Evolutionary conservation across 2,329 filamentous ascomycete genomes (phyloP).

Genomic region (Aspergillus alliaceus): DNA sequence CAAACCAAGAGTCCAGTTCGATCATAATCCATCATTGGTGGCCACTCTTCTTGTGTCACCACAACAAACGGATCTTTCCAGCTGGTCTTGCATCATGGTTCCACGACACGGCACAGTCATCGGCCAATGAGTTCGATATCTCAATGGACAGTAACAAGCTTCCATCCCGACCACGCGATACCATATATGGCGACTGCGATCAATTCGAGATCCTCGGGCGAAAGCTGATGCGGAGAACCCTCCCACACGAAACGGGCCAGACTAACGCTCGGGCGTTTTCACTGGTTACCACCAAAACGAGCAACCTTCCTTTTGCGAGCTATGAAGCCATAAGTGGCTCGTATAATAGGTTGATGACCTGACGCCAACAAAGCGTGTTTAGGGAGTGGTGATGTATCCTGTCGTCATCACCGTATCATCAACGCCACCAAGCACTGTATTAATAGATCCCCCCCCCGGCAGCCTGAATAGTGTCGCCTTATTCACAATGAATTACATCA

Average conservation of each 20-base stretch:
- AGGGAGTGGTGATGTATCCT: constrained; percentile 19
- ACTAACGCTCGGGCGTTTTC: neutral
- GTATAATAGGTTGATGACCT: neutral
- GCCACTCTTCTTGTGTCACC: too few species aligned
- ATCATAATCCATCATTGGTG: too few species aligned
- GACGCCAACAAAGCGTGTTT: constrained; percentile 12
- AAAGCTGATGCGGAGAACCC: constrained; percentile 3
- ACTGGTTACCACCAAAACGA: neutral
- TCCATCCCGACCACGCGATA: neutral
- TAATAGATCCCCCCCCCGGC: constrained; percentile 3
- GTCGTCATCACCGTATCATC: constrained; percentile 34
- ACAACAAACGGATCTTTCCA: neutral
- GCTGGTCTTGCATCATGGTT: neutral
- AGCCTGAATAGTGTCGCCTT: neutral
- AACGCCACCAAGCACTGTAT: constrained; percentile 21
- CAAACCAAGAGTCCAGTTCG: too few species aligned
- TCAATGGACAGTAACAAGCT: neutral
- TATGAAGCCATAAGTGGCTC: constrained; percentile 15
- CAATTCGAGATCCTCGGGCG: too few species aligned
- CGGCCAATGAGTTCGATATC: neutral
- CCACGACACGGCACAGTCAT: neutral
- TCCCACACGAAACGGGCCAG: neutral
- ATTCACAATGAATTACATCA: neutral
- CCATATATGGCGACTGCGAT: neutral
- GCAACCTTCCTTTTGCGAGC: neutral